phyloP scores from a whole-genome alignment of 2,329 filamentous ascomycete genomes.

The Coniochaeta sp. region DNA sequence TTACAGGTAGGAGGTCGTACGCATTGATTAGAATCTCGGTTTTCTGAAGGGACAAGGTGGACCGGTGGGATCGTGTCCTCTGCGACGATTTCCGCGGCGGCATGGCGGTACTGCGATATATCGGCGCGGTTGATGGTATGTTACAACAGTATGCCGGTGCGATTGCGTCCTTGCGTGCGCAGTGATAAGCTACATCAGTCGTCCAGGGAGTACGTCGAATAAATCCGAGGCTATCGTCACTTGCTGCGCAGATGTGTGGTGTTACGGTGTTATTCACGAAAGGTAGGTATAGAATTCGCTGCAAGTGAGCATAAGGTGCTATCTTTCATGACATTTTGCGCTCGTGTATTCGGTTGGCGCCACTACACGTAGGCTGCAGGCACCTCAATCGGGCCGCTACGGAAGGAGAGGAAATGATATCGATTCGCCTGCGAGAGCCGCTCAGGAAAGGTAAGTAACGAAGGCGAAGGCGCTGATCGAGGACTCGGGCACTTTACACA shows the following conservation, averaged over 20 bases:
- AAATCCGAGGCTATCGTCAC: no score
- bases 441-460: no score
- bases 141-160: no score
- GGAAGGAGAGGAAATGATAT: not conserved
- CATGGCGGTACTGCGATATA: not conserved
- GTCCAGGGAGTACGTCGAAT: not conserved
- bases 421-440: no score
- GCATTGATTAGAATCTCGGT: slow-evolving; percentile 71
- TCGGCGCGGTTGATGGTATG: not conserved
- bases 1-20: slow-evolving; percentile 68
- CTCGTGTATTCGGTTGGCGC: not conserved
- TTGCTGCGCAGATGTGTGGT: no score
- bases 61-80: slow-evolving; percentile 43
- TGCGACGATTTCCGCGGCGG: slow-evolving; percentile 29
- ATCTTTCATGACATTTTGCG: not conserved
- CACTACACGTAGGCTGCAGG: no score
- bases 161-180: not conserved
- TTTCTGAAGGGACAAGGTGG: slow-evolving; percentile 61
- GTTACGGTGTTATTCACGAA: not conserved
- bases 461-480: no score
- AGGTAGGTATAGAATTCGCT: not conserved
- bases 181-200: not conserved
- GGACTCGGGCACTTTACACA: no score
- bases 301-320: not conserved
- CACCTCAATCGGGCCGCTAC: not conserved